Evolutionary conservation across 495 filamentous ascomycete species (phyloP).

Genomic region (Apodospora peruviana): DNA sequence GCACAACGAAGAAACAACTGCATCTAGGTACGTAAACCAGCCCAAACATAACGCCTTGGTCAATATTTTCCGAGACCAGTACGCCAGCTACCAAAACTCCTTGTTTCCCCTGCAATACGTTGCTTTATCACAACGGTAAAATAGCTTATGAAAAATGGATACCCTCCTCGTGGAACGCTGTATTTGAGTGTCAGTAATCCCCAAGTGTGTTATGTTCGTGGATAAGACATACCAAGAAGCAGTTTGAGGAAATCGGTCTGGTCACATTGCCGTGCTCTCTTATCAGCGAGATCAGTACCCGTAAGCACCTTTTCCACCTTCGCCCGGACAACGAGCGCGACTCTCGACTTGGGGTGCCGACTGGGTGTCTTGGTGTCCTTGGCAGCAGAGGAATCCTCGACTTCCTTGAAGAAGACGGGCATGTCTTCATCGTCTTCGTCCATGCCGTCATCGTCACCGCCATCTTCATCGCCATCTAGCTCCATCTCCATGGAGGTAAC

Average conservation of each 20-base stretch:
- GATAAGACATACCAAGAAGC: constrained; percentile 23
- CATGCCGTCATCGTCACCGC: constrained; percentile 30
- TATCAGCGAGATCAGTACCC: constrained; percentile 70
- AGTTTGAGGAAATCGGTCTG: constrained; percentile 78
- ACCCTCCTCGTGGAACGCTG: constrained; percentile 74
- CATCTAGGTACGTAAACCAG: no score
- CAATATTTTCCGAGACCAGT: not conserved
- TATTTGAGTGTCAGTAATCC: constrained; percentile 25
- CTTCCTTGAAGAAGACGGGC: constrained; percentile 74
- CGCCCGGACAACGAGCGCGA: constrained; percentile 68
- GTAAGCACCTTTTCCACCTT: constrained; percentile 80
- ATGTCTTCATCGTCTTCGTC: constrained; percentile 46
- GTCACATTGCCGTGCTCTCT: constrained; percentile 76
- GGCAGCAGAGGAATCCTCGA: constrained; percentile 41
- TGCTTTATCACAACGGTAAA: not conserved
- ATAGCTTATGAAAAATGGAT: constrained; percentile 77
- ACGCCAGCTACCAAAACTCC: constrained; percentile 1
- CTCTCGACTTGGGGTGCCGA: constrained; percentile 61
- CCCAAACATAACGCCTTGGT: no score
- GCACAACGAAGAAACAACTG: no score
- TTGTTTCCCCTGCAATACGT: not conserved
- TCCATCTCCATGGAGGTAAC: constrained; percentile 43
- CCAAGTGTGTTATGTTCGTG: no score
- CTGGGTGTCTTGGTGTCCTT: constrained; percentile 40
- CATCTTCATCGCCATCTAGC: constrained; percentile 45